These are phyloP conservation scores for Kodamaea fukazawae DNA, from an alignment of 805 yeast genomes.

Conservation along the genomic window DNA sequence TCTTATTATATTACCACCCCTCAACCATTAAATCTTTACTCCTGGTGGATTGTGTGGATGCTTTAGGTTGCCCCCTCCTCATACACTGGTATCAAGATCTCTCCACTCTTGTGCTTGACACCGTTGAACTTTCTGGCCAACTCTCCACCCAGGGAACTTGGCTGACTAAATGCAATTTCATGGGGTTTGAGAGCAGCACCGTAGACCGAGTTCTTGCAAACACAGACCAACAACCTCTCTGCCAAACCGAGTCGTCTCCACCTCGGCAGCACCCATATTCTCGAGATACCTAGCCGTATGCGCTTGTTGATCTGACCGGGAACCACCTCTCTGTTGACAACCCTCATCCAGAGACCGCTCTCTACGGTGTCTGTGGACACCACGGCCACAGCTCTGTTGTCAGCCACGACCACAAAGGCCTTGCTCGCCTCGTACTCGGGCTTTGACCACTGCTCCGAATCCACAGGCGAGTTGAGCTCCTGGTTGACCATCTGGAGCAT, in stretches of 20 bases:
- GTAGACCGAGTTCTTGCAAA: conserved; percentile 44
- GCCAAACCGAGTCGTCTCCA: conserved; percentile 55
- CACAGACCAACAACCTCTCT: conserved; percentile 40
- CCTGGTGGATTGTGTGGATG: no score
- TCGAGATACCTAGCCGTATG: conserved; percentile 35
- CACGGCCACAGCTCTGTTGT: conserved; percentile 52
- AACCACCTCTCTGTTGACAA: conserved; percentile 49
- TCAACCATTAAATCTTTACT: no score
- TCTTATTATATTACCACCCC: no score
- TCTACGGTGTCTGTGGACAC: conserved; percentile 49
- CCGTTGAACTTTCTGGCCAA: conserved; percentile 58
- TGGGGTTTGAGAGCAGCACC: conserved; percentile 43
- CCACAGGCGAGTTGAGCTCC: conserved; percentile 55
- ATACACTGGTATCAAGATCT: conserved; percentile 49
- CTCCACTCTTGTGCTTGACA: conserved; percentile 52
- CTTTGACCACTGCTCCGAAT: conserved; percentile 30
- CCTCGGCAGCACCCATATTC: conserved; percentile 43
- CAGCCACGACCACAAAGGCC: conserved; percentile 49
- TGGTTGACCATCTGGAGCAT: conserved; percentile 54
- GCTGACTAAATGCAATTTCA: conserved; percentile 70
- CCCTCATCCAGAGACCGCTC: conserved; percentile 59
- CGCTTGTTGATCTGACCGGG: conserved; percentile 41
- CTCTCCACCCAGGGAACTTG: conserved; percentile 61
- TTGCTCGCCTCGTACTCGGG: conserved; percentile 16
- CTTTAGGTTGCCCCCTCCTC: no score